Percentiles rank a stretch among this genome's conserved stretches.
These are phyloP conservation scores for Fusarium sp. DNA, from an alignment of 2,329 filamentous ascomycete genomes.

Conservation along the genomic window DNA sequence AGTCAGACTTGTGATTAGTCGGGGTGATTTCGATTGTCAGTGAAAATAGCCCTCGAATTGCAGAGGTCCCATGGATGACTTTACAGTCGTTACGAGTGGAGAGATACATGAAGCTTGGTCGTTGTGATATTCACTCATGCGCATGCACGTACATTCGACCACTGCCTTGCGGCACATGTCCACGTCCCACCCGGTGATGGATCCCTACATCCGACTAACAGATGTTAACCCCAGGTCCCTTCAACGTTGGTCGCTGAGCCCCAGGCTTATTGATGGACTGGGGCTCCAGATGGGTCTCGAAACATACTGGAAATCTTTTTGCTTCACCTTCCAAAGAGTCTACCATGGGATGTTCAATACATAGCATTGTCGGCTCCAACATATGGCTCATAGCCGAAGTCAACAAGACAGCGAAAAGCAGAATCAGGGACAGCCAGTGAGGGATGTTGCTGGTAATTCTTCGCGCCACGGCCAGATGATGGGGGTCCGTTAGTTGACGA, in stretches of 20 bases:
- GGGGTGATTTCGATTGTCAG: not conserved
- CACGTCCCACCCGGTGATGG: constrained; percentile 28
- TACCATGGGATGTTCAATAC: not conserved
- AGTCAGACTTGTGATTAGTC: not conserved
- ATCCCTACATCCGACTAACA: constrained; percentile 29
- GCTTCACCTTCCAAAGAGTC: not conserved
- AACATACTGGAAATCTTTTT: not conserved
- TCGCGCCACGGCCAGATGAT: constrained; percentile 23
- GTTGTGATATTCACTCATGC: constrained; percentile 21
- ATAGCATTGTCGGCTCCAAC: not conserved
- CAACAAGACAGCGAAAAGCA: not conserved
- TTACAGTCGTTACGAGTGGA: not conserved
- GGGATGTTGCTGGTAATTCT: not conserved
- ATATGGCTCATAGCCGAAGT: not conserved
- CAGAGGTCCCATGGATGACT: not conserved
- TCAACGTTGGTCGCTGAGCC: constrained; percentile 29
- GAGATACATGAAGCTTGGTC: not conserved
- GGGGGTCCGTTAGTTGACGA: constrained; percentile 22
- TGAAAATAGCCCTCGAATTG: not conserved
- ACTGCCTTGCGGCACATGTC: constrained; percentile 19
- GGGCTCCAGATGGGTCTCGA: not conserved
- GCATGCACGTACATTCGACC: constrained; percentile 13
- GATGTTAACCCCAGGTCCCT: constrained; percentile 25
- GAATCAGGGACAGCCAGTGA: constrained; percentile 7
- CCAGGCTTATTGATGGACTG: constrained; percentile 19